Evolutionary conservation across 2,329 filamentous ascomycete species (phyloP).

Genomic region (Tolypocladium ophioglossoides): DNA sequence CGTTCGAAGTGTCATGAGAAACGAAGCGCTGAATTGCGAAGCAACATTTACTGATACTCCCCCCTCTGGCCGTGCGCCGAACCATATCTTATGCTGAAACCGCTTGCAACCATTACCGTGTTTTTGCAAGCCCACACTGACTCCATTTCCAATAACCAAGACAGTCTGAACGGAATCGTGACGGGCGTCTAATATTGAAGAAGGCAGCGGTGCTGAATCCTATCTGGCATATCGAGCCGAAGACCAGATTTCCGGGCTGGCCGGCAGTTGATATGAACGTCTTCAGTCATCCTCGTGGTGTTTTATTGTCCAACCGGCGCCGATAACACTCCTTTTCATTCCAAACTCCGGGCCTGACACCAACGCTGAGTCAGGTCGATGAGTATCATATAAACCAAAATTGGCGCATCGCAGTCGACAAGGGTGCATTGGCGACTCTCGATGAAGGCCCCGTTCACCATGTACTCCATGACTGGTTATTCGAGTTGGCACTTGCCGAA

Average conservation of each 20-base stretch:
- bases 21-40: background rate
- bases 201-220: background rate
- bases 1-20: background rate
- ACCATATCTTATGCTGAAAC: background rate
- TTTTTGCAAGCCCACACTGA: background rate
- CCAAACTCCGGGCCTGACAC: background rate
- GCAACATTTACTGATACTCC: background rate
- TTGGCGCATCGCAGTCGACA: background rate
- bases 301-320: background rate
- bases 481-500: conserved; percentile 19
- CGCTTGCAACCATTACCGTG: background rate
- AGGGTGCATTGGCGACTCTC: background rate
- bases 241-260: background rate
- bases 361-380: background rate
- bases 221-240: background rate
- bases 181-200: background rate
- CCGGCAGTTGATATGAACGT: background rate
- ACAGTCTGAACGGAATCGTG: background rate
- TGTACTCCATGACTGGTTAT: conserved; percentile 12
- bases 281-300: background rate
- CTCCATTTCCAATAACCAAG: background rate
- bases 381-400: background rate
- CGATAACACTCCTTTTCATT: background rate
- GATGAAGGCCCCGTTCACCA: conserved; percentile 4
- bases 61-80: background rate